These are phyloP conservation scores for Apiospora pterosperma DNA, from an alignment of 2,329 filamentous ascomycete species.

Conservation along the genomic window DNA sequence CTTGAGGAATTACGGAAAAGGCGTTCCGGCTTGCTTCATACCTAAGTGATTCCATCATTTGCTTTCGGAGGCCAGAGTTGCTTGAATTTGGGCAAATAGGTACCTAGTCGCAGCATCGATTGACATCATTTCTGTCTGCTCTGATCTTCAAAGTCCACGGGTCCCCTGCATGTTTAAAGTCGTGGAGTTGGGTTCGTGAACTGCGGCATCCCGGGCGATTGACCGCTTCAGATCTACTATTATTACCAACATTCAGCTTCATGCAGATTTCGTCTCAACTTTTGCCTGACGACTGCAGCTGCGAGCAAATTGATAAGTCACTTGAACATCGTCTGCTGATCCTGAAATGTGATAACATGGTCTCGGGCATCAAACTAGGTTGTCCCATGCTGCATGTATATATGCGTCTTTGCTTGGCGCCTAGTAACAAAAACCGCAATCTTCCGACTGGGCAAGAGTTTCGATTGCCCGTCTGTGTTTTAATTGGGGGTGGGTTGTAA, in stretches of 20 bases:
- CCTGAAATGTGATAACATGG: neutral
- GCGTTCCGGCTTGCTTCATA: slow-evolving; percentile 9
- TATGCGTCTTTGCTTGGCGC: neutral
- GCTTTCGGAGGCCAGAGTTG: neutral
- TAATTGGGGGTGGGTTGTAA: neutral
- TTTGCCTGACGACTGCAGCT: neutral
- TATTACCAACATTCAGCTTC: neutral
- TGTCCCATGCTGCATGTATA: neutral
- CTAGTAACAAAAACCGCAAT: neutral
- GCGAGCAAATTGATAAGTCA: no score
- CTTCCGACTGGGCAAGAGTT: neutral
- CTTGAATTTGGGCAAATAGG: neutral
- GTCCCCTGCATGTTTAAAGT: neutral
- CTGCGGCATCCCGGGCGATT: neutral
- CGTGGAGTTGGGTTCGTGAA: neutral
- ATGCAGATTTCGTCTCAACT: neutral
- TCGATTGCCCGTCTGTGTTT: neutral
- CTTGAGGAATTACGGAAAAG: slow-evolving; percentile 10
- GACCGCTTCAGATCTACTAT: neutral
- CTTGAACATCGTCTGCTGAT: neutral
- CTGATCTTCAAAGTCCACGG: neutral
- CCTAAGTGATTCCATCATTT: slow-evolving; percentile 2
- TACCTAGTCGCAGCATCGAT: slow-evolving; percentile 7
- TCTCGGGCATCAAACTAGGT: neutral
- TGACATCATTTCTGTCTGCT: slow-evolving; percentile 3